These are phyloP conservation scores for Russula earlei DNA, from an alignment of 768 basidiomycete genomes.

Conservation along the genomic window DNA sequence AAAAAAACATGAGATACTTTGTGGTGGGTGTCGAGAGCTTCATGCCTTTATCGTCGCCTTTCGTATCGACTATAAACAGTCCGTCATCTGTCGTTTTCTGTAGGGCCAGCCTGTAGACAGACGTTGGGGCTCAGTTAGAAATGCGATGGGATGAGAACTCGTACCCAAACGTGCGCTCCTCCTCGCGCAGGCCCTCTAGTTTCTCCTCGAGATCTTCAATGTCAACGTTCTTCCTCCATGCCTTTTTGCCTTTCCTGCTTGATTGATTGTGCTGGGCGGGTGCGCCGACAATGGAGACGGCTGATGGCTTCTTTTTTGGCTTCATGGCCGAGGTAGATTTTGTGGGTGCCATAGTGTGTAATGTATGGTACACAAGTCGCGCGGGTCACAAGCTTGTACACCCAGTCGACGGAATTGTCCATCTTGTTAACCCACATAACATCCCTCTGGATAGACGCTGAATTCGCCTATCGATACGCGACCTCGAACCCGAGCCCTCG, in stretches of 20 bases:
- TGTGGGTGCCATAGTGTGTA: background rate
- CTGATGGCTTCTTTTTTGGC: constrained; percentile 4
- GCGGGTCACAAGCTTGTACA: no score
- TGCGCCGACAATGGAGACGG: constrained; percentile 33
- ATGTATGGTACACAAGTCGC: no score
- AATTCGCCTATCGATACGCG: background rate
- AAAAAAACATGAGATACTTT: background rate
- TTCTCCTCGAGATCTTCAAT: constrained; percentile 68
- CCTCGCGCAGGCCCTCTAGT: constrained; percentile 66
- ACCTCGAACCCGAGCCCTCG: background rate
- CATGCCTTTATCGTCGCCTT: constrained; percentile 68
- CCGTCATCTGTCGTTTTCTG: constrained; percentile 63
- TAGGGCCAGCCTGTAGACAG: constrained; percentile 42
- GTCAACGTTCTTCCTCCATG: constrained; percentile 92
- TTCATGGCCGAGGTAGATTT: background rate
- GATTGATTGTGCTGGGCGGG: constrained; percentile 57
- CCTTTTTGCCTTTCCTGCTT: constrained; percentile 82
- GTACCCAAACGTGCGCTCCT: constrained; percentile 75
- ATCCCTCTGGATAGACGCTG: no score
- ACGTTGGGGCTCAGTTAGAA: background rate
- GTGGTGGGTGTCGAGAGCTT: constrained; percentile 17
- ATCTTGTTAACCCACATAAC: no score
- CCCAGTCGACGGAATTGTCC: no score
- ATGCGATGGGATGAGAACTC: constrained; percentile 16
- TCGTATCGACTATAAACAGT: constrained; percentile 71